phyloP scores from a whole-genome alignment of 208 protist genomes.

The Lotmaria passim region DNA sequence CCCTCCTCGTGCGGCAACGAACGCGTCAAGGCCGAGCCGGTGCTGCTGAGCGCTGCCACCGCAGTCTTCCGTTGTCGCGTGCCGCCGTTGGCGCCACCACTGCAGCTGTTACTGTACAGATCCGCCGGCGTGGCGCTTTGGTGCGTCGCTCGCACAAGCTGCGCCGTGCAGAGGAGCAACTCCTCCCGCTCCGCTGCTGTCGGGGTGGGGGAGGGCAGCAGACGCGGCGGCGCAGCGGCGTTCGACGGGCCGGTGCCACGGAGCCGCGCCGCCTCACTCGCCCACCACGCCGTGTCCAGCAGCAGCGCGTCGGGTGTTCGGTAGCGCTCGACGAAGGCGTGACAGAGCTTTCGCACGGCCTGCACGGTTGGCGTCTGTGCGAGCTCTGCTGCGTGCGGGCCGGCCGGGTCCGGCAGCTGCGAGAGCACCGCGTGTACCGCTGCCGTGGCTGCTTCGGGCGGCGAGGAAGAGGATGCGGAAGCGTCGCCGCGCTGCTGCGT shows the following conservation, averaged over 20 bases:
- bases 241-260: background rate
- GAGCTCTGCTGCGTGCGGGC: background rate
- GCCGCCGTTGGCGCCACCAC: background rate
- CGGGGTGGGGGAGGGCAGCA: background rate
- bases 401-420: background rate
- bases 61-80: background rate
- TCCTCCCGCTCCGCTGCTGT: slow-evolving; percentile 6
- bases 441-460: background rate
- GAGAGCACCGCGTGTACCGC: slow-evolving; percentile 8
- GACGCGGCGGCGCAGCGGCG: background rate
- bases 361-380: slow-evolving; percentile 17
- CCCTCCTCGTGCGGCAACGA: background rate
- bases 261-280: slow-evolving; percentile 10
- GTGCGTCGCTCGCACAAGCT: slow-evolving; percentile 25
- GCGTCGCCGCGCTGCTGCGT: background rate
- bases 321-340: slow-evolving; percentile 25
- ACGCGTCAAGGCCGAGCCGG: background rate
- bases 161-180: slow-evolving; percentile 5
- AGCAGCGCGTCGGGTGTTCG: slow-evolving; percentile 16
- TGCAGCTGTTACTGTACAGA: background rate
- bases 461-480: background rate
- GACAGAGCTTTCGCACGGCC: slow-evolving; percentile 20
- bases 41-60: background rate
- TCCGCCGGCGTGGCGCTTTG: background rate
- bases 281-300: slow-evolving; percentile 32